Conservation (phyloP, 2,329 filamentous ascomycete genomes). For the Pseudogymnoascus sp. region DNA sequence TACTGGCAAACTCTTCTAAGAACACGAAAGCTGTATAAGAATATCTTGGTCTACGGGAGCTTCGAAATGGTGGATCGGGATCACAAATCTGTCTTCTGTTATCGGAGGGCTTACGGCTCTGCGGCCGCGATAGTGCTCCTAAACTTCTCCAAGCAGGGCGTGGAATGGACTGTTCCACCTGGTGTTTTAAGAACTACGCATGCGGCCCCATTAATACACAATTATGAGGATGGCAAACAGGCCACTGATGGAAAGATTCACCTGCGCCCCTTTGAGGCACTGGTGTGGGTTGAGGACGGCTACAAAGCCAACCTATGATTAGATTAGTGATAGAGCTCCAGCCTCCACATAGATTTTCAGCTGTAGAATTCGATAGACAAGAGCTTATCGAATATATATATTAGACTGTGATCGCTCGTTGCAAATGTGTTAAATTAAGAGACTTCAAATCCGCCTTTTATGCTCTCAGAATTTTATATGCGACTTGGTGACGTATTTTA, state of each 20-base stretch:
- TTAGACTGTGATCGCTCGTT: neutral
- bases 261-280: neutral
- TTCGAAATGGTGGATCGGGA: slow-evolving; percentile 46
- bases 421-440: neutral
- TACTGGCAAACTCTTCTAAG: slow-evolving; percentile 53
- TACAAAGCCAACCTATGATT: neutral
- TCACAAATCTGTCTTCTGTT: slow-evolving; percentile 48
- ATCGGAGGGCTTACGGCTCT: slow-evolving; percentile 34
- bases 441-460: neutral
- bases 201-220: neutral
- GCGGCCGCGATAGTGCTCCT: slow-evolving; percentile 25
- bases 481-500: neutral
- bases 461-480: neutral
- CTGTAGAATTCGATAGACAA: neutral
- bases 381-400: neutral
- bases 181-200: neutral
- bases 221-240: neutral
- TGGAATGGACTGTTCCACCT: slow-evolving; percentile 1
- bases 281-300: neutral
- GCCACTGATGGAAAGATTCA: neutral
- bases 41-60: slow-evolving; percentile 60
- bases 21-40: slow-evolving; percentile 50
- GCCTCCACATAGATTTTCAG: neutral
- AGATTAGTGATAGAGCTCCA: neutral
- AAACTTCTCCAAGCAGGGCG: slow-evolving; percentile 20